Evolutionary conservation across 1,284 basidiomycete species (phyloP).

Genomic region (Papiliotrema laurentii): DNA sequence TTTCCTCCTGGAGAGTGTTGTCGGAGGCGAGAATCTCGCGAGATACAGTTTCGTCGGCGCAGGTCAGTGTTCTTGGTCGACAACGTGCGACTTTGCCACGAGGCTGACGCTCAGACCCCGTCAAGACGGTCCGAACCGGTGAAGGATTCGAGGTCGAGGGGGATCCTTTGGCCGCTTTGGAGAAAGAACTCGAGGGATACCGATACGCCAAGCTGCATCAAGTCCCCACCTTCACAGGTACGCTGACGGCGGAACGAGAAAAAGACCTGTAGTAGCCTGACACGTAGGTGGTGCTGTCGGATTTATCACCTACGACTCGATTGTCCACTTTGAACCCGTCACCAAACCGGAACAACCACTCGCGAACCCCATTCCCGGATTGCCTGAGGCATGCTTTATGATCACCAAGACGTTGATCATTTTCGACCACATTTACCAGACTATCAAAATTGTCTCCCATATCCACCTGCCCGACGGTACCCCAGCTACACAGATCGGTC

Average conservation of each 20-base stretch:
- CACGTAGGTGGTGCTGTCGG: slow-evolving; percentile 84
- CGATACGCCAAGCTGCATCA: slow-evolving; percentile 87
- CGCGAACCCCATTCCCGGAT: slow-evolving; percentile 68
- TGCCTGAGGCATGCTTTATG: slow-evolving; percentile 97
- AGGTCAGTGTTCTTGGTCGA: slow-evolving; percentile 54
- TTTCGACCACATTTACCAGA: slow-evolving; percentile 96
- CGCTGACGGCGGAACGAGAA: slow-evolving; percentile 5
- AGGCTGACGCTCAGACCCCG: slow-evolving; percentile 61
- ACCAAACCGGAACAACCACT: slow-evolving; percentile 59
- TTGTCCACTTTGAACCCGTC: slow-evolving; percentile 95
- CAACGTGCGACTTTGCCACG: too few relatives aligned
- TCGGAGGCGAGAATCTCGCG: slow-evolving; percentile 84
- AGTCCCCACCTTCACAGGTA: slow-evolving; percentile 81
- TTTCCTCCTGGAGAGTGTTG: slow-evolving; percentile 87
- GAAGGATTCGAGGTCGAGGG: slow-evolving; percentile 75
- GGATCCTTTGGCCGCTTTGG: slow-evolving; percentile 79
- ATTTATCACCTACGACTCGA: slow-evolving; percentile 94
- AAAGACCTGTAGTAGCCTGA: background rate
- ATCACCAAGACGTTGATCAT: slow-evolving; percentile 89
- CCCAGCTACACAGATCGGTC: slow-evolving; percentile 56
- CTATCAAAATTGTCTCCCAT: slow-evolving; percentile 90
- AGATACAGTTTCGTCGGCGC: slow-evolving; percentile 95
- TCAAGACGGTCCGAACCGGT: slow-evolving; percentile 87
- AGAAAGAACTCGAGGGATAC: slow-evolving; percentile 81
- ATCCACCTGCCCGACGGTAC: slow-evolving; percentile 68